These are phyloP conservation scores for Didymella lethalis DNA, from an alignment of 2,329 filamentous ascomycete genomes.

Conservation along the genomic window DNA sequence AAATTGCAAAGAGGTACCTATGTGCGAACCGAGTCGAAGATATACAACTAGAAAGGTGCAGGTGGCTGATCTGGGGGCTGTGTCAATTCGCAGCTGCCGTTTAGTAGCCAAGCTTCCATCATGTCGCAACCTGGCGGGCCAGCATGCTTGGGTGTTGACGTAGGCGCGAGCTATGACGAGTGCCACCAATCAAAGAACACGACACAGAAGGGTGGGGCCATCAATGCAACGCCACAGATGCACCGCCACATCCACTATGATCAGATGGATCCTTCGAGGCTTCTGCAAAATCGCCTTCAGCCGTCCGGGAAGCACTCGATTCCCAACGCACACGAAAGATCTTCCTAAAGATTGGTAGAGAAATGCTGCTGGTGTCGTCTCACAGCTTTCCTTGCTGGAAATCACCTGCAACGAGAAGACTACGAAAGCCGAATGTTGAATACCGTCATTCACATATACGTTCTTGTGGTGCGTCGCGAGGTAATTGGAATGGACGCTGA, in stretches of 20 bases:
- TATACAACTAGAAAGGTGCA: slow-evolving; percentile 7
- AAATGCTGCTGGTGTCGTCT: background rate
- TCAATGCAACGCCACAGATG: background rate
- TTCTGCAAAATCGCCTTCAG: background rate
- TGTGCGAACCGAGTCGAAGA: background rate
- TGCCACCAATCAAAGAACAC: slow-evolving; percentile 11
- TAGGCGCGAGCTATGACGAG: slow-evolving; percentile 7
- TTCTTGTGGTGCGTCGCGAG: too few species aligned
- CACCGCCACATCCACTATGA: background rate
- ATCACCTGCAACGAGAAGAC: too few species aligned
- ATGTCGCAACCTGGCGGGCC: slow-evolving; percentile 17
- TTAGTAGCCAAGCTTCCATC: slow-evolving; percentile 9
- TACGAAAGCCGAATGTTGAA: too few species aligned
- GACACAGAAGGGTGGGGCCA: background rate
- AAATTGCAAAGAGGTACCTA: background rate
- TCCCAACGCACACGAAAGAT: background rate
- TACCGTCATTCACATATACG: too few species aligned
- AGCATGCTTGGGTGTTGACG: slow-evolving; percentile 8
- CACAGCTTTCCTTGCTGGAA: too few species aligned
- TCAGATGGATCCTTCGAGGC: slow-evolving; percentile 2
- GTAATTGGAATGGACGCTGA: too few species aligned
- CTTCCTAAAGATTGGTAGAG: background rate
- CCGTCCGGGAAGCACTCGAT: background rate
- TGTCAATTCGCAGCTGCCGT: slow-evolving; percentile 10
- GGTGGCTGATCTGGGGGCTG: slow-evolving; percentile 20